Conservation (phyloP, 345 rosid species). For the Syzygium jambos region DNA sequence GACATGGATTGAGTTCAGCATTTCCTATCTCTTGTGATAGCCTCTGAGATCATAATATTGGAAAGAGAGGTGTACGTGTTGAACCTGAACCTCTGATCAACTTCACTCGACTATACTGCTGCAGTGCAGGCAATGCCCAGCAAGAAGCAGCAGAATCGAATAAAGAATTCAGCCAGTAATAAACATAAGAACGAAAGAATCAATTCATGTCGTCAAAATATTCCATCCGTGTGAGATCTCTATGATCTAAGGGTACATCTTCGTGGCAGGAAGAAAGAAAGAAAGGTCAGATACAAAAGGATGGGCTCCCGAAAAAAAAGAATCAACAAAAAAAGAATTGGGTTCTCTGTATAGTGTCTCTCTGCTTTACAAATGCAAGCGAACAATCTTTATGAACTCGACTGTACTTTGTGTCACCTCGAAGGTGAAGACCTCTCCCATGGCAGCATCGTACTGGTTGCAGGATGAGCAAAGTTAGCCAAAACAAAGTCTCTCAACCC, state of each 20-base stretch:
- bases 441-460: slow-evolving; percentile 50
- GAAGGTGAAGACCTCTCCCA: slow-evolving; percentile 52
- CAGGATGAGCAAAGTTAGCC: slow-evolving; percentile 65
- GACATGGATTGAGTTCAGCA: not conserved
- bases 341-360: not conserved
- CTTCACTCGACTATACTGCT: not conserved
- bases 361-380: not conserved
- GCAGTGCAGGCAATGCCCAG: not conserved
- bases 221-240: slow-evolving; percentile 28
- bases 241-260: slow-evolving; percentile 12
- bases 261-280: not conserved
- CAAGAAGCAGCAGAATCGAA: not conserved
- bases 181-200: slow-evolving; percentile 9
- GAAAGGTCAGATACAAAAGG: not conserved
- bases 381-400: not conserved
- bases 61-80: not conserved
- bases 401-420: not conserved
- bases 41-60: not conserved
- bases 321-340: not conserved
- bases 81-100: not conserved
- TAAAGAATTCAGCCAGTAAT: not conserved
- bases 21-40: not conserved
- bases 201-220: slow-evolving; percentile 15
- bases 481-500: slow-evolving; percentile 75
- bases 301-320: not conserved